Evolutionary conservation across 805 yeast genomes (phyloP), one percentile per base, ranked within the genome.

Genomic region (Wickerhamomyces rabaulensis): DNA sequence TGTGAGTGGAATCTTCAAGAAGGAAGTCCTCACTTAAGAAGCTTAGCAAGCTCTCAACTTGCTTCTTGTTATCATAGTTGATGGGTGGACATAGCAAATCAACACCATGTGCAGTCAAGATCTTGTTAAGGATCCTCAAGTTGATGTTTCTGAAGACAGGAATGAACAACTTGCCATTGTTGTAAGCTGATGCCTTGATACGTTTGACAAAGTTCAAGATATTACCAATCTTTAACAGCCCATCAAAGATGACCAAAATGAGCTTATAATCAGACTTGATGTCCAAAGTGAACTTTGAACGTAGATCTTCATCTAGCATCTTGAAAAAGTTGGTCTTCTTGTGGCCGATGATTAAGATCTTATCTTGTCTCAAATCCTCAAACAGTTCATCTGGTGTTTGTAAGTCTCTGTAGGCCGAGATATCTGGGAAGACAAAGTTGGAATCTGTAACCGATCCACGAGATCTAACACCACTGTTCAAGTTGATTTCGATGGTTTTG

Each of bases 221-320:
- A 40, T 60, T 60, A 1, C 64, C 64, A 44, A 60, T 58, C 49
- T 60, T 60, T 20, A 52, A 43, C 31, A 60, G 45, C 4, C 64
- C 64, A 46, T 60, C 62, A 51, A 60, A 60, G 12, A 60, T 49
- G 3, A 60, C 48, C 22, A 60, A 40, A 12, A 60, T 48, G 5
- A 57, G 35, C 15, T 45, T 51, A 40, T 50, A 55, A 13, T 56
- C 44, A 0, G 49, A 53, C 6, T 47, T 36, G 25, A 43, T 20
- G 40, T 57, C 44, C 40, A 59, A 41, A 9, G 64, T 58, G 42
- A 60, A 58, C 33, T 43, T 50, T 2, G 21, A 9, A 23, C 52
- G 52, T 6, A 54, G n/a, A 3, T 40, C 20, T 7, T 40, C n/a
- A 21, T 52, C 54, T 40, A 60, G 41, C 35, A 45, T 47, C 16